These are phyloP conservation scores for Diddensiella caesifluorescens DNA, from an alignment of 805 yeast genomes.

Conservation along the genomic window DNA sequence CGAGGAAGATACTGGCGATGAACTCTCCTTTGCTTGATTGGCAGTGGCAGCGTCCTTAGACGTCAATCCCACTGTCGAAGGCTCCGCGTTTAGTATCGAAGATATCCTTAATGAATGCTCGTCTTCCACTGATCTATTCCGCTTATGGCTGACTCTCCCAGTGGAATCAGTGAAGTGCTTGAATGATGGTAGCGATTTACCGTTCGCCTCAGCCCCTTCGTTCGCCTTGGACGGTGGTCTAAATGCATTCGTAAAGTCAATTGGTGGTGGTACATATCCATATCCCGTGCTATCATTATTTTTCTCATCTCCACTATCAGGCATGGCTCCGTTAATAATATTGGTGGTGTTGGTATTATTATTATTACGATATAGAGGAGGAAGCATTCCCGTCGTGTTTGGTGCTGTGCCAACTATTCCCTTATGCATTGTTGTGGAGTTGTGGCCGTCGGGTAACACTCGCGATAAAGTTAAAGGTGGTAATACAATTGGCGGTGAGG, in stretches of 20 bases:
- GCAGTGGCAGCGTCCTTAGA: too few relatives aligned
- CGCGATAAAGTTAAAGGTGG: neutral
- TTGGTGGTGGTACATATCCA: constrained; percentile 33
- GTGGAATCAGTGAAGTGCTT: neutral
- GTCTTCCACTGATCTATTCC: neutral
- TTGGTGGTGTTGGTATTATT: too few relatives aligned
- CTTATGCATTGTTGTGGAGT: too few relatives aligned
- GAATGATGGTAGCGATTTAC: neutral
- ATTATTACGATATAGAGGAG: constrained; percentile 1
- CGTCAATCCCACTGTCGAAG: too few relatives aligned
- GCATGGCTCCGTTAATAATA: too few relatives aligned
- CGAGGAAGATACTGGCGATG: too few relatives aligned
- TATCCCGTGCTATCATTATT: neutral
- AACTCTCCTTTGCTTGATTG: too few relatives aligned
- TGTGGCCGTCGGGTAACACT: constrained; percentile 1
- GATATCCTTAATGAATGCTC: constrained; percentile 13
- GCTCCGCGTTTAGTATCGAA: constrained; percentile 16
- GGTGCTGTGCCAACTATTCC: too few relatives aligned
- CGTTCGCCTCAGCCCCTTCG: neutral
- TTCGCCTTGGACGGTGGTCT: constrained; percentile 7
- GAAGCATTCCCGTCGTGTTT: neutral
- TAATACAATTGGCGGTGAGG: neutral
- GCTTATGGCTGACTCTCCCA: neutral
- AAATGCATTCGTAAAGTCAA: constrained; percentile 39
- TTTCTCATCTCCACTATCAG: too few relatives aligned